These are phyloP conservation scores for Hura crepitans DNA, from an alignment of 441 rosid genomes.

Conservation along the genomic window DNA sequence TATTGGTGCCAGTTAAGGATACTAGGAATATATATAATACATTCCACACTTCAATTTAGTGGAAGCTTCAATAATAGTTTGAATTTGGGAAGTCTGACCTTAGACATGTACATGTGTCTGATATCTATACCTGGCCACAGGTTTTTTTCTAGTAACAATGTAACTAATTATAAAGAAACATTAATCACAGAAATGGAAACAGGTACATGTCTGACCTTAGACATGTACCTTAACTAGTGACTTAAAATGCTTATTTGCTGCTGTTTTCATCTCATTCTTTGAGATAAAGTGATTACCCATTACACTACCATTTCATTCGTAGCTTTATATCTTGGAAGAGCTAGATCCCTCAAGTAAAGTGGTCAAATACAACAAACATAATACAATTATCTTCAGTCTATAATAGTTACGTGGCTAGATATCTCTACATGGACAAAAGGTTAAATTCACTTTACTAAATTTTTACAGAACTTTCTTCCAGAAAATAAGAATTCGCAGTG, in stretches of 20 bases:
- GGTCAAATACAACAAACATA: neutral
- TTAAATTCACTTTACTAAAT: neutral
- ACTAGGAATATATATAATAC: neutral
- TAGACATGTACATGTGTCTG: too few species aligned
- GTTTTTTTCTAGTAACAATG: too few species aligned
- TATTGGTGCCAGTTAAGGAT: neutral
- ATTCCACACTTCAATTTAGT: neutral
- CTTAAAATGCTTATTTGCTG: neutral
- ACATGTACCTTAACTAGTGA: too few species aligned
- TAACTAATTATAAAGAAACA: too few species aligned
- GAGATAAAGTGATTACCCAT: neutral
- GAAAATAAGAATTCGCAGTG: too few species aligned
- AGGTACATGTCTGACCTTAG: too few species aligned
- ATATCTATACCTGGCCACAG: too few species aligned
- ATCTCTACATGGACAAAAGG: neutral
- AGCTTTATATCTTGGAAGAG: neutral
- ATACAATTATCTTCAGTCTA: neutral
- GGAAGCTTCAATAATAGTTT: neutral
- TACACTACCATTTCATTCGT: too few species aligned
- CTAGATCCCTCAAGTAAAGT: neutral
- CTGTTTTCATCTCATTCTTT: neutral
- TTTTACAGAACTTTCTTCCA: neutral
- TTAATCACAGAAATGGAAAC: too few species aligned
- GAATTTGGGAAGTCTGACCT: too few species aligned
- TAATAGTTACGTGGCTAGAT: neutral